phyloP scores from a whole-genome alignment of 371 early-diverging fungal species.

The Smittium culicis region DNA sequence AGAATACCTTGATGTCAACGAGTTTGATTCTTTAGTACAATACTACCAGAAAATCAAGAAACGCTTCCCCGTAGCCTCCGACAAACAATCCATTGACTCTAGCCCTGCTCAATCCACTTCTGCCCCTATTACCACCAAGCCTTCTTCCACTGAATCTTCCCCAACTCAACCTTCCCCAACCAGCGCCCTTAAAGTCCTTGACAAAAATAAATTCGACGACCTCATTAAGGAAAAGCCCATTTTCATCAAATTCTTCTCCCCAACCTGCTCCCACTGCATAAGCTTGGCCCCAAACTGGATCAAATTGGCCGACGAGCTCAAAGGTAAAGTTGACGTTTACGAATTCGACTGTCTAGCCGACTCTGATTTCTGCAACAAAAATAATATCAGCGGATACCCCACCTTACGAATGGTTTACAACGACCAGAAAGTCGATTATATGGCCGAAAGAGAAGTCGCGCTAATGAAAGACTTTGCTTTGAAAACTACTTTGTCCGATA shows the following conservation, averaged over 20 bases:
- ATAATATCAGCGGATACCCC: conserved; percentile 62
- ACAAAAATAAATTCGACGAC: conserved; percentile 28
- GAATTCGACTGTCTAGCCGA: conserved; percentile 65
- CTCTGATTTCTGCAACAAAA: conserved; percentile 37
- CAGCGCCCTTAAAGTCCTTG: conserved; percentile 34
- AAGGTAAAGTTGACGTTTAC: conserved; percentile 61
- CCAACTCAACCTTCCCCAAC: not conserved
- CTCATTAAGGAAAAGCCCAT: conserved; percentile 27
- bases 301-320: conserved; percentile 44
- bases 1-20: conserved; percentile 21
- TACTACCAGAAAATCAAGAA: conserved; percentile 18
- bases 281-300: conserved; percentile 62
- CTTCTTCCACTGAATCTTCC: not conserved
- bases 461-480: not conserved
- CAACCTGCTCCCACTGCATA: conserved; percentile 82
- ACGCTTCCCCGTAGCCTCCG: conserved; percentile 16
- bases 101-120: not conserved
- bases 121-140: not conserved
- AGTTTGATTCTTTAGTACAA: conserved; percentile 17
- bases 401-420: conserved; percentile 52
- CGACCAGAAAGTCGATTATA: not conserved
- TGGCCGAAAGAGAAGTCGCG: not conserved
- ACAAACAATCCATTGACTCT: not conserved
- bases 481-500: not conserved
- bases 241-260: conserved; percentile 72